Percentiles rank a stretch among this genome's conserved stretches.
phyloP scores from a whole-genome alignment of 768 basidiomycete species.

The Trametes gibbosa region DNA sequence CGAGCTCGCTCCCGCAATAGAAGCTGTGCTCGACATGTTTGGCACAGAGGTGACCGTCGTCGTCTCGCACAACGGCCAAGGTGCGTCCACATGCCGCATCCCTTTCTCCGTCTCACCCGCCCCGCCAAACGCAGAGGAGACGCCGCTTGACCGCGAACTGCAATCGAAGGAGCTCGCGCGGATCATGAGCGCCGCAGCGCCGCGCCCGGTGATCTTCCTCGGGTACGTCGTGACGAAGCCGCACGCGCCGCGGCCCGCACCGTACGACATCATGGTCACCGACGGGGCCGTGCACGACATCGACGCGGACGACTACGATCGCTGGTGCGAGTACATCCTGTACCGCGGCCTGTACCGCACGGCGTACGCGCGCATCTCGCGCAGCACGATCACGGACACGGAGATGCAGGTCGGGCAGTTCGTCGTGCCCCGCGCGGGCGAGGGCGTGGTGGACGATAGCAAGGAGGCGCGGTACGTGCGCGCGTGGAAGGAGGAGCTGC shows the following conservation, averaged over 20 bases:
- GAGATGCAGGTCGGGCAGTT: slow-evolving; percentile 89
- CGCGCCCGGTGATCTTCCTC: slow-evolving; percentile 73
- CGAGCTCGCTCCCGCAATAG: slow-evolving; percentile 87
- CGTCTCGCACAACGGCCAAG: slow-evolving; percentile 92
- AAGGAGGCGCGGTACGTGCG: slow-evolving; percentile 65
- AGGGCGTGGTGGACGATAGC: slow-evolving; percentile 53
- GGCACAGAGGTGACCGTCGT: slow-evolving; percentile 78
- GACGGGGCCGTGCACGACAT: slow-evolving; percentile 82
- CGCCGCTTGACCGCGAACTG: slow-evolving; percentile 82
- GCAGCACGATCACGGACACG: slow-evolving; percentile 85
- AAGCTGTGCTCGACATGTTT: slow-evolving; percentile 77
- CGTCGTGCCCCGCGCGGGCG: slow-evolving; percentile 61
- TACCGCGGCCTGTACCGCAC: slow-evolving; percentile 80
- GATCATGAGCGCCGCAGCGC: slow-evolving; percentile 69
- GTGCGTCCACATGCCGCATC: slow-evolving; percentile 44
- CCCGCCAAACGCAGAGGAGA: too few relatives aligned
- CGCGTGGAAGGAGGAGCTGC: slow-evolving; percentile 62
- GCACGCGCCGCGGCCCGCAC: slow-evolving; percentile 59
- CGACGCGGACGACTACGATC: slow-evolving; percentile 65
- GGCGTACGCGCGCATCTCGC: slow-evolving; percentile 78
- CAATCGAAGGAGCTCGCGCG: slow-evolving; percentile 79
- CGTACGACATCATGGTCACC: slow-evolving; percentile 72
- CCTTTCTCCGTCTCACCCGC: too few relatives aligned
- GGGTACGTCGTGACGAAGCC: slow-evolving; percentile 80
- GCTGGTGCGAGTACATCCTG: slow-evolving; percentile 91